Conservation (phyloP, 768 basidiomycete species). For the Suillus brevipes region DNA sequence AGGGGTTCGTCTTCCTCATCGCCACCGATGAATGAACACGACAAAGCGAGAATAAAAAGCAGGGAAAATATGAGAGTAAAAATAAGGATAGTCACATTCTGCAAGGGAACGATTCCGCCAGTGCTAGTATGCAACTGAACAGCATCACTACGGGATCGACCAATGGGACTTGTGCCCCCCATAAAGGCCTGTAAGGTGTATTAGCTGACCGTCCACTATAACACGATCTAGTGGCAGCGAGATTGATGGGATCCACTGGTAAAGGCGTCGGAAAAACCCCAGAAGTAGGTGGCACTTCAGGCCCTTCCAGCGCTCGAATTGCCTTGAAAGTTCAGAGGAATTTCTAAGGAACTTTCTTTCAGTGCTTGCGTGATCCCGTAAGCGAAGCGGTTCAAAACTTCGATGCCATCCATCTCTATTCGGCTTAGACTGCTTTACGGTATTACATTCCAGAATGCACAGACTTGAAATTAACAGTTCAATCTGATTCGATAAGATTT, state of each 20-base stretch:
- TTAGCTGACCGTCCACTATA: not conserved
- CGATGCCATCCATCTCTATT: not conserved
- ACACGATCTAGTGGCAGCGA: not conserved
- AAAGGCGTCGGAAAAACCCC: not conserved
- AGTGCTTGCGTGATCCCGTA: not conserved
- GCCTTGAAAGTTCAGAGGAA: not conserved
- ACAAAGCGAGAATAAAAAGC: constrained; percentile 49
- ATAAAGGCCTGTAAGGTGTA: constrained; percentile 14
- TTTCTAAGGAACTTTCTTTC: not conserved
- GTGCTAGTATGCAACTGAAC: not conserved
- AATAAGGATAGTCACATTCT: constrained; percentile 26
- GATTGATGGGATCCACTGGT: not conserved
- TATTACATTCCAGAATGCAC: not conserved
- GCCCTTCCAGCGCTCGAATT: not conserved
- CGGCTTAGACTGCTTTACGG: not conserved
- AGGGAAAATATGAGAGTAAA: constrained; percentile 47
- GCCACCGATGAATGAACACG: constrained; percentile 50
- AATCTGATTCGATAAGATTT: not conserved
- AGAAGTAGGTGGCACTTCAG: not conserved
- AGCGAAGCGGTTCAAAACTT: not conserved
- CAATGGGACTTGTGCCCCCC: constrained; percentile 16
- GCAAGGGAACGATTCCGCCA: constrained; percentile 29
- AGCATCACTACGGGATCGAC: constrained; percentile 6
- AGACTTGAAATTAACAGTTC: not conserved
- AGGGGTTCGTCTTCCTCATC: constrained; percentile 41